Evolutionary conservation across 495 filamentous ascomycete species (phyloP), one percentile per base, ranked within the genome.

Genomic region (Hypoxylon intermedium): DNA sequence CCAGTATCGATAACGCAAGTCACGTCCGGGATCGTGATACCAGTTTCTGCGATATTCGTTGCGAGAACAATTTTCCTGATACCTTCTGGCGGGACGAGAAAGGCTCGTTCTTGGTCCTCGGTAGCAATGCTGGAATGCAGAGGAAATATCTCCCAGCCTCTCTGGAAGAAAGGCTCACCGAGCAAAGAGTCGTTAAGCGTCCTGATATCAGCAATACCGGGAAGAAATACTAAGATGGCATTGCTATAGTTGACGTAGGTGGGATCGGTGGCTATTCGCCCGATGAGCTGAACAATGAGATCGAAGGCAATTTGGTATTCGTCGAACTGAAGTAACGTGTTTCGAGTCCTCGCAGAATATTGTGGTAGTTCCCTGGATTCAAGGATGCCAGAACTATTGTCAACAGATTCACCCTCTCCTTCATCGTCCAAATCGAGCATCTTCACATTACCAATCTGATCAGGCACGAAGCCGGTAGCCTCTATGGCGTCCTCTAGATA

Each of bases 1-100:
- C 93, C 93, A 9, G 90, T 88, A 73, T 98, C 93, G 53, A 98
- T 87, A 20, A 98, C 93, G 64, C 92, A 95, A 3, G 93, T 97
- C 30, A 98, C 87, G 72, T 97, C 93, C 1, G 93, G 93, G 63
- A 98, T 98, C 0, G 93, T 98, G 65, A 98, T 96, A 75, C 92
- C 93, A 0, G 93, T 98, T 68, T 98, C 93, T 18, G 93, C 93
- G 67, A 98, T 97, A 67, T 98, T 98, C 6, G 93, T 98, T 4
- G 93, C 91, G 40, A 97, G 83, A 3, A 97, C 92, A 56, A 97
- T 94, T 75, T 97, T 98, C 51, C 92, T 81, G 34, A 84, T 80
- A 5, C 91, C 93, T 12, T 80, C 79, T 0, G 91, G 92, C 6
- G 94, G 93, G 2, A 96, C 76, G 1, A 88, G 76, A 68, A 98